phyloP scores from a whole-genome alignment of 768 basidiomycete genomes.

The Termitomyces sp. region DNA sequence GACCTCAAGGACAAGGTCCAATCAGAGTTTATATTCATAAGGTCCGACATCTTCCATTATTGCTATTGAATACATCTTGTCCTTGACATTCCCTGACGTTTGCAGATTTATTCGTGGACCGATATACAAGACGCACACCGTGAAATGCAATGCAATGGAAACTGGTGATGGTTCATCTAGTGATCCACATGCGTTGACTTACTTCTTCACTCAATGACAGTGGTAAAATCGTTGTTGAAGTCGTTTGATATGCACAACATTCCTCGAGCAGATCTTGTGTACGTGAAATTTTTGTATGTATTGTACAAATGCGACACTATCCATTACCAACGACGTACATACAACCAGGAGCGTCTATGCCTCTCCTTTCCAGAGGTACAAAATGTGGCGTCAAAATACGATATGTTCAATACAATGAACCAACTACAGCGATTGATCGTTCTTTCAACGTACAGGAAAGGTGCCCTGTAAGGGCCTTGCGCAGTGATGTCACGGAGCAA shows the following conservation, averaged over 20 bases:
- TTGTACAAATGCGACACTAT: background rate
- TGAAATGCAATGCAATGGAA: slow-evolving; percentile 75
- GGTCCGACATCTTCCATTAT: slow-evolving; percentile 26
- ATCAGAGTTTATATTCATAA: slow-evolving; percentile 77
- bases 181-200: background rate
- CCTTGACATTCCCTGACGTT: background rate
- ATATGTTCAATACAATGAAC: background rate
- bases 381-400: background rate
- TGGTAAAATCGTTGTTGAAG: slow-evolving; percentile 42
- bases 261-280: background rate
- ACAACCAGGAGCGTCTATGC: background rate
- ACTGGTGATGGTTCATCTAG: slow-evolving; percentile 26
- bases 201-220: slow-evolving; percentile 18
- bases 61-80: slow-evolving; percentile 2
- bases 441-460: background rate
- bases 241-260: slow-evolving; percentile 17
- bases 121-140: slow-evolving; percentile 75
- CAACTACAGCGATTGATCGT: background rate
- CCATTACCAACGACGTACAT: background rate
- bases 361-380: background rate
- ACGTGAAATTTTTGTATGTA: background rate
- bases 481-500: background rate
- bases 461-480: background rate
- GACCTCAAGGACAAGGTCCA: slow-evolving; percentile 46
- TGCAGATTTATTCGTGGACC: slow-evolving; percentile 73